These are phyloP conservation scores for Plasmodium relictum DNA, from an alignment of 169 alveolate species.

Conservation along the genomic window DNA sequence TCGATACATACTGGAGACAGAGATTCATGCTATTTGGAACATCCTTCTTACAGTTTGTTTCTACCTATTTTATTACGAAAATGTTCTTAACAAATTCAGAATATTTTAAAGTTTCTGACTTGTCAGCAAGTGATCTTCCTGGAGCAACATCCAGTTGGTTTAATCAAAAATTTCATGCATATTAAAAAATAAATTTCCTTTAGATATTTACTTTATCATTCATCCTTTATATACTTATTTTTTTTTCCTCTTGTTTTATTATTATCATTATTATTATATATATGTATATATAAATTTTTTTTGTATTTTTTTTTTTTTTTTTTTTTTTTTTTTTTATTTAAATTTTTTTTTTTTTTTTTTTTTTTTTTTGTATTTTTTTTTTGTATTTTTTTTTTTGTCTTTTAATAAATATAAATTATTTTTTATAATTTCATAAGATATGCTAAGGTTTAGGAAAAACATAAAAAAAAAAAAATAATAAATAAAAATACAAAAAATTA, in stretches of 20 bases:
- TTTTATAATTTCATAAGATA: neutral
- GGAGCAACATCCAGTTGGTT: conserved; percentile 76
- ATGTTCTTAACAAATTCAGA: conserved; percentile 74
- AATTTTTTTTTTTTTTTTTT: conserved; percentile 2
- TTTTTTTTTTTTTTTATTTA: neutral
- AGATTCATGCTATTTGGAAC: conserved; percentile 73
- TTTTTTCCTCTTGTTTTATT: too few species aligned
- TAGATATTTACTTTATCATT: neutral
- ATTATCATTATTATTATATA: neutral
- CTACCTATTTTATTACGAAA: conserved; percentile 69
- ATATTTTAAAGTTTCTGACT: conserved; percentile 74
- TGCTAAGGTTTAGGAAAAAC: neutral
- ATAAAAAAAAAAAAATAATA: neutral
- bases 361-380: neutral
- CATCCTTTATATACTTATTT: neutral
- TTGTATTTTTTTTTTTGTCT: too few species aligned
- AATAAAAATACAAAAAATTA: too few species aligned
- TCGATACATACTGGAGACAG: conserved; percentile 75
- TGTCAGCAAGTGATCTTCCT: conserved; percentile 77
- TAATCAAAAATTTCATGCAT: conserved; percentile 57
- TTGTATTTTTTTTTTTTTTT: neutral
- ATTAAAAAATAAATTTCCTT: conserved; percentile 11
- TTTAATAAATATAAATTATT: too few species aligned
- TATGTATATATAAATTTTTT: neutral
- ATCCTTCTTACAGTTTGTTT: conserved; percentile 51